phyloP scores from a whole-genome alignment of 148 eudicot genomes.

The Rhododendron molle region DNA sequence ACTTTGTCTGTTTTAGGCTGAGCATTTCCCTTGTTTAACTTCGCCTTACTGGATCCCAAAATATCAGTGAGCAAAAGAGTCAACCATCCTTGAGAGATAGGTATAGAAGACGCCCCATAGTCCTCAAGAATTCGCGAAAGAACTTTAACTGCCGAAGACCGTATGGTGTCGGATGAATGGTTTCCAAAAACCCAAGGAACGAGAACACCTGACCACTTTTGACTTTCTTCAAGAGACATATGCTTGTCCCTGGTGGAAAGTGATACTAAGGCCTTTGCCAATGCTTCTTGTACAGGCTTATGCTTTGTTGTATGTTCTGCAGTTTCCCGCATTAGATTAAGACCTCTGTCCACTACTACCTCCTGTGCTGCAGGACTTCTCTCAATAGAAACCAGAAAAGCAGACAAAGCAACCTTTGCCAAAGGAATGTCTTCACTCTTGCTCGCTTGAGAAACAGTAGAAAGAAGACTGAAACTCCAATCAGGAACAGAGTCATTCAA shows the following conservation, averaged over 20 bases:
- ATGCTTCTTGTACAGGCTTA: slow-evolving; percentile 70
- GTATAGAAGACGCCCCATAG: slow-evolving; percentile 78
- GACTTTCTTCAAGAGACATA: slow-evolving; percentile 91
- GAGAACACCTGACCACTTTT: slow-evolving; percentile 81
- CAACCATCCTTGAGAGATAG: slow-evolving; percentile 94
- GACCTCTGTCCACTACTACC: slow-evolving; percentile 79
- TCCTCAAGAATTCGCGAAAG: slow-evolving; percentile 82
- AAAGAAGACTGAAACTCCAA: slow-evolving; percentile 88
- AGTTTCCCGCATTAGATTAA: slow-evolving; percentile 75
- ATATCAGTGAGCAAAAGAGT: slow-evolving; percentile 69
- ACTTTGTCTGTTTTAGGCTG: slow-evolving; percentile 64
- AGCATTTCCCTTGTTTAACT: slow-evolving; percentile 53
- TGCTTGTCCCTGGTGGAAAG: slow-evolving; percentile 55
- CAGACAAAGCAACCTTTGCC: slow-evolving; percentile 80
- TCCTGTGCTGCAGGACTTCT: slow-evolving; percentile 66
- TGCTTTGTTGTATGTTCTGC: slow-evolving; percentile 67
- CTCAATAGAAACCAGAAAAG: slow-evolving; percentile 80
- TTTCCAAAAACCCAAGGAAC: slow-evolving; percentile 82
- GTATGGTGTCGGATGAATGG: slow-evolving; percentile 50
- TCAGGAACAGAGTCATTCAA: slow-evolving; percentile 75
- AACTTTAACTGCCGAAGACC: slow-evolving; percentile 65
- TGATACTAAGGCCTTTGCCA: slow-evolving; percentile 84
- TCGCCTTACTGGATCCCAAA: slow-evolving; percentile 44
- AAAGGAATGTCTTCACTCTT: slow-evolving; percentile 69
- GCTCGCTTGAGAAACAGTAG: slow-evolving; percentile 85